Percentiles rank a stretch among this genome's conserved stretches.
Evolutionary conservation across 192 early-diverging fungal genomes (phyloP).

Genomic region (Mortierella claussenii): DNA sequence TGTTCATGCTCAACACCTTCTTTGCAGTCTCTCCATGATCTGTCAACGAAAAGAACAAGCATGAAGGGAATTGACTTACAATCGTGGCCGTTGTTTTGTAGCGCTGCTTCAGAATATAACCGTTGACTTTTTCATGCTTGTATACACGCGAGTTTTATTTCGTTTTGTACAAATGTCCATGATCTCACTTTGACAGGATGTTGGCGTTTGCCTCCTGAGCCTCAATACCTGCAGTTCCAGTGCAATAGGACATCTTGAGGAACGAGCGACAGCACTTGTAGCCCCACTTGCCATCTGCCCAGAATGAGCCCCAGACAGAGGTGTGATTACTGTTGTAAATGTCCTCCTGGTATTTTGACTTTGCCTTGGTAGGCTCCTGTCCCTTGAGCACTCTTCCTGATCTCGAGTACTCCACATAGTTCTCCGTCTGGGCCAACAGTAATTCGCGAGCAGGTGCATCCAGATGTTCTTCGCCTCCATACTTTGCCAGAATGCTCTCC

Average conservation of each 20-base stretch:
- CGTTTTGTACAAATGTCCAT: neutral
- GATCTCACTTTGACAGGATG: slow-evolving; percentile 7
- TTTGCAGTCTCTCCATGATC: neutral
- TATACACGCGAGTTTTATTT: no score
- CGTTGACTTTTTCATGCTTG: no score
- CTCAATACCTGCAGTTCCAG: slow-evolving; percentile 80
- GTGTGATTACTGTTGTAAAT: slow-evolving; percentile 86
- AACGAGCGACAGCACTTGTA: slow-evolving; percentile 93
- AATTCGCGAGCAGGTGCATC: slow-evolving; percentile 90
- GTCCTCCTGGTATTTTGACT: slow-evolving; percentile 94
- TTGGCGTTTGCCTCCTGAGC: slow-evolving; percentile 55
- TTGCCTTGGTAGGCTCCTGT: slow-evolving; percentile 78
- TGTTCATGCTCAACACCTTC: neutral
- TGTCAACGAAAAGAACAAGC: slow-evolving; percentile 4
- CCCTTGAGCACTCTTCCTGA: slow-evolving; percentile 90
- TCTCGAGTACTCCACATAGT: slow-evolving; percentile 97
- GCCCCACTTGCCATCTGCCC: slow-evolving; percentile 95
- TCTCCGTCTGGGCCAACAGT: slow-evolving; percentile 89
- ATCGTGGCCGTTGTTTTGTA: no score
- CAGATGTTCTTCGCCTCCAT: slow-evolving; percentile 97
- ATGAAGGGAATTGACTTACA: no score
- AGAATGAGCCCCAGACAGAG: slow-evolving; percentile 94
- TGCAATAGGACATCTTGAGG: slow-evolving; percentile 89
- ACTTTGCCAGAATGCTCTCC: slow-evolving; percentile 83
- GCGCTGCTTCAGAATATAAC: no score